Conservation (phyloP, 345 rosid genomes). For the Carallia pectinifolia region DNA sequence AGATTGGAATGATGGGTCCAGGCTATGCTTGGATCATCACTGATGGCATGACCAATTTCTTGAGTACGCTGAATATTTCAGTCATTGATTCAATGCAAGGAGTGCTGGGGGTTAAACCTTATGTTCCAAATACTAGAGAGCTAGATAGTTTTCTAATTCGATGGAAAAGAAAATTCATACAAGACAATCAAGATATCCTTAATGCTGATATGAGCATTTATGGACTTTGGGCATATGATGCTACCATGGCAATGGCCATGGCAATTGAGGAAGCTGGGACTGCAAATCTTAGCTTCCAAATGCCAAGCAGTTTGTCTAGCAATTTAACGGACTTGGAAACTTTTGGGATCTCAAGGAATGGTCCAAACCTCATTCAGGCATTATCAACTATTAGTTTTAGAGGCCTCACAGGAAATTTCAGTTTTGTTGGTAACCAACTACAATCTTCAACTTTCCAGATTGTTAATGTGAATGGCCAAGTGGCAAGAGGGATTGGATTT, state of each 20-base stretch:
- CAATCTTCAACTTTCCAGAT: too few species aligned
- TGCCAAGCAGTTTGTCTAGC: not conserved
- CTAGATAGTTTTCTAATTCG: slow-evolving; percentile 20
- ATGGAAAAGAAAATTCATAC: slow-evolving; percentile 33
- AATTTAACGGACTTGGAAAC: slow-evolving; percentile 3
- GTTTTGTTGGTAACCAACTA: too few species aligned
- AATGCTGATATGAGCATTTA: slow-evolving; percentile 21
- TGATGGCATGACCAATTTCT: slow-evolving; percentile 14
- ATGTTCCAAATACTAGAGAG: slow-evolving; percentile 21
- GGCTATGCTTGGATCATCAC: slow-evolving; percentile 54
- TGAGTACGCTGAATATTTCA: not conserved
- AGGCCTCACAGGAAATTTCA: too few species aligned
- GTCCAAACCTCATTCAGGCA: too few species aligned
- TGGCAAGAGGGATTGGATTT: too few species aligned
- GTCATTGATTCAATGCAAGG: slow-evolving; percentile 38
- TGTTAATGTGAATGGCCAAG: too few species aligned
- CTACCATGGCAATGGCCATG: slow-evolving; percentile 33
- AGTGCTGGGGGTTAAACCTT: slow-evolving; percentile 29
- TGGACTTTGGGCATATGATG: slow-evolving; percentile 44
- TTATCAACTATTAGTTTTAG: too few species aligned
- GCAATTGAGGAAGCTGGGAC: slow-evolving; percentile 29
- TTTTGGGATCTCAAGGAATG: too few species aligned
- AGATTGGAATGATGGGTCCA: slow-evolving; percentile 44
- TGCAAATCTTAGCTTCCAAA: slow-evolving; percentile 1
- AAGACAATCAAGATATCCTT: slow-evolving; percentile 17